A percentile compares a stretch with the other conserved stretches of the same genome.
Evolutionary conservation across 2,329 filamentous ascomycete species (phyloP).

Genomic region (Paecilomyces sp.): DNA sequence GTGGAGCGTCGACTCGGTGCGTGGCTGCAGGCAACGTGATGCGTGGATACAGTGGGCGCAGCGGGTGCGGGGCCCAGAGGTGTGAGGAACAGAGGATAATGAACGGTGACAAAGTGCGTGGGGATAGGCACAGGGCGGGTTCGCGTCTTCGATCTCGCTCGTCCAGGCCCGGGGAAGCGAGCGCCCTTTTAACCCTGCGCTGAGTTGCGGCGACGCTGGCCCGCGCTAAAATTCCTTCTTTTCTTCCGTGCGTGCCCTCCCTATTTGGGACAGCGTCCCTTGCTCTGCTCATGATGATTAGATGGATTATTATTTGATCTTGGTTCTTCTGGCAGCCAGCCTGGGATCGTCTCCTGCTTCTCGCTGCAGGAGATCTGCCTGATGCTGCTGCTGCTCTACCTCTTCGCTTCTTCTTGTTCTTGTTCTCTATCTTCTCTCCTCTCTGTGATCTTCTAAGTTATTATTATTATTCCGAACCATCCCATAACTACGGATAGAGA

Average conservation of each 20-base stretch:
- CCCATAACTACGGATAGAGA: too few relatives aligned
- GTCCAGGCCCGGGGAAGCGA: conserved; percentile 11
- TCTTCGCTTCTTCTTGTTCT: conserved; percentile 3
- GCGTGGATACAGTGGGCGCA: conserved; percentile 4
- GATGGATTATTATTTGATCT: too few relatives aligned
- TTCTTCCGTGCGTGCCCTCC: conserved; percentile 1
- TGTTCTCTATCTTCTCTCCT: background rate
- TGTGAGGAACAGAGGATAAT: background rate
- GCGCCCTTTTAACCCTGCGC: conserved; percentile 31
- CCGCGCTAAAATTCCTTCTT: conserved; percentile 14
- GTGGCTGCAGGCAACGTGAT: conserved; percentile 3
- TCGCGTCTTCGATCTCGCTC: background rate
- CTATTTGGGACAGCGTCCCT: background rate
- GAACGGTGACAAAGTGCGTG: background rate
- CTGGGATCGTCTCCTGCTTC: background rate
- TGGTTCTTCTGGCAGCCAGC: background rate
- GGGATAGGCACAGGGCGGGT: background rate
- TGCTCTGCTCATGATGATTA: background rate
- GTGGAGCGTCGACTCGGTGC: background rate
- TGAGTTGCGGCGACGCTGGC: conserved; percentile 4
- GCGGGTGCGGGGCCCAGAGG: background rate
- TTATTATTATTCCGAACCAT: too few relatives aligned
- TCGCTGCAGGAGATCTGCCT: background rate
- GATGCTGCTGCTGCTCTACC: conserved; percentile 4
- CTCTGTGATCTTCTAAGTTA: background rate